These are phyloP conservation scores for Fraxinus sp. DNA, from an alignment of 305 asterid species.

Conservation along the genomic window DNA sequence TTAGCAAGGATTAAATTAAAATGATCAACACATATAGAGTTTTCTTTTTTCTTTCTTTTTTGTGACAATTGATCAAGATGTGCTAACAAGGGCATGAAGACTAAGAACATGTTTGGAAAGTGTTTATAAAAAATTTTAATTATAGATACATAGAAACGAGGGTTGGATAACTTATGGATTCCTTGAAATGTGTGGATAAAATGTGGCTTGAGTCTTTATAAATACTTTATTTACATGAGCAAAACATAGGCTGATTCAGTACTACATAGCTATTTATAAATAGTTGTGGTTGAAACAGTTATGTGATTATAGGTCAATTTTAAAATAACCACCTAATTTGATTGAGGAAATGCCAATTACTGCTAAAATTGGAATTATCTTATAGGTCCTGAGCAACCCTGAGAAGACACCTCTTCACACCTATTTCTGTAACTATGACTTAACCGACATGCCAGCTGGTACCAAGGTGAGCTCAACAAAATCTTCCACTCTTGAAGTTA, in stretches of 20 bases:
- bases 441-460: conserved; percentile 88
- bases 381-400: conserved; percentile 87
- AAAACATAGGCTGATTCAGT: background rate
- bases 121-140: no score
- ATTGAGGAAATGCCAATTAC: background rate
- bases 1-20: background rate
- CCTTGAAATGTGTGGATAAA: background rate
- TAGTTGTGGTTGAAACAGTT: background rate
- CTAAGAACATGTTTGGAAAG: background rate
- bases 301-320: background rate
- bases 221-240: background rate
- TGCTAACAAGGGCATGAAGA: background rate
- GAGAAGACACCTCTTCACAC: conserved; percentile 87
- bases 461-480: conserved; percentile 54
- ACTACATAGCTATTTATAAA: background rate
- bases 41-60: background rate
- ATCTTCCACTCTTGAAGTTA: conserved; percentile 4
- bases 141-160: background rate
- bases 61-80: background rate
- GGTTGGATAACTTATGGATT: background rate
- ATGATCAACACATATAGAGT: background rate
- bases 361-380: conserved; percentile 15
- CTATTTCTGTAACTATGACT: conserved; percentile 73
- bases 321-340: background rate
- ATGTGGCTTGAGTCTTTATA: background rate